phyloP scores from a whole-genome alignment of 768 basidiomycete genomes.

The Termitomyces sp. region DNA sequence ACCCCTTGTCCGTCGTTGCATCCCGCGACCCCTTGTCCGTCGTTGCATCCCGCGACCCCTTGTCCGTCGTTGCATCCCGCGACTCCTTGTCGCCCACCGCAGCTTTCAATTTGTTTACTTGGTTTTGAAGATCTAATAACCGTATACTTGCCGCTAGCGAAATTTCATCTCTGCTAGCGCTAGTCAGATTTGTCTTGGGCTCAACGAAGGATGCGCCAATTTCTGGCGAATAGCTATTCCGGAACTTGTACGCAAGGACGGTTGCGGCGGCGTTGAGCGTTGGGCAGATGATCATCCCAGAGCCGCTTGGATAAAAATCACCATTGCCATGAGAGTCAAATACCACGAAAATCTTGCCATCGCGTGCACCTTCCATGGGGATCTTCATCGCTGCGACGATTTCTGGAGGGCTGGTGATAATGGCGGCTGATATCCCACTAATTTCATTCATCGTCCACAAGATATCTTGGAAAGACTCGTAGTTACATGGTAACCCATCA shows the following conservation, averaged over 20 bases:
- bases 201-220: background rate
- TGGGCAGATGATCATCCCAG: background rate
- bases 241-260: background rate
- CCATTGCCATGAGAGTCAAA: background rate
- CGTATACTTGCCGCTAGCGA: background rate
- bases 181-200: background rate
- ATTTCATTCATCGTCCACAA: background rate
- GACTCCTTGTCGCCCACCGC: background rate
- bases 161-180: too few relatives aligned
- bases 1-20: too few relatives aligned
- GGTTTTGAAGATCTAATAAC: background rate
- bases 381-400: background rate
- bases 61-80: too few relatives aligned
- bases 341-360: background rate
- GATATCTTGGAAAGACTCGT: background rate
- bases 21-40: background rate
- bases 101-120: background rate
- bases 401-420: background rate
- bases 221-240: background rate
- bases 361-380: background rate
- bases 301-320: background rate
- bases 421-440: background rate
- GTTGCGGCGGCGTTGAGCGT: background rate
- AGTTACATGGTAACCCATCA: background rate
- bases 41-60: too few relatives aligned